Evolutionary conservation across 2,329 filamentous ascomycete genomes (phyloP), one percentile per base, ranked within the genome.

Genomic region (Sclerotinia glacialis): DNA sequence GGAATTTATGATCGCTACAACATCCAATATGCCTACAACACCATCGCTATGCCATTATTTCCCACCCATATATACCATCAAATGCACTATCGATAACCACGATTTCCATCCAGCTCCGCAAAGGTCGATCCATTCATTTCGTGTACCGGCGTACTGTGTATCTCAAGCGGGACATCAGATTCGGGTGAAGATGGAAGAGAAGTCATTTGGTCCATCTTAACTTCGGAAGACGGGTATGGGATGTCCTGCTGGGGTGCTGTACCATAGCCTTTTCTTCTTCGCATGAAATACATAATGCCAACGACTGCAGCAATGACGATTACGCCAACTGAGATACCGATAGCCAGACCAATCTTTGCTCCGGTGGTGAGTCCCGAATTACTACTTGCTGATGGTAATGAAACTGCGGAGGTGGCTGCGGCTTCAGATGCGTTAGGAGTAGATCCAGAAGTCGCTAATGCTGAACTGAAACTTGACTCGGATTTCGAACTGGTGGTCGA

Each of bases 321-420:
- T 23, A 55, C 1, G 18, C 37, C 40, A 7, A 46, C 11, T 6
- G 61, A 42, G 23, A 64, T 31, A 6, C 61, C 61, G n/a, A 64
- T 37, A 3, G 49, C 50, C 11, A 64, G 9, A 34, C 61, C 61
- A 2, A 56, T 34, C 6, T 64, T 64, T 31, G 61, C 50, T 28
- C 49, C 61, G 2, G 34, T 37, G 14, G 12, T 46, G 14, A 64
- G 37, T 37, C 52, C 62, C 1, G 52, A 9, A 50, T 5, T 44
- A 28, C 16, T 42, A 31, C 18, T 52, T n/a, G 49, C 12, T 34
- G 49, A 16, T 3, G 26, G 16, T 3, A 2, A 16, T 2, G 52
- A 26, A 37, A 37, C 14, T 16, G 62, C 7, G 3, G 52, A 21
- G 6, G 28, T 44, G 2, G 21, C 44, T n/a, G 18, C n/a, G 31